Base-by-base conservation (phyloP, 2,329 filamentous ascomycete genomes). In the Colletotrichum horii region DNA sequence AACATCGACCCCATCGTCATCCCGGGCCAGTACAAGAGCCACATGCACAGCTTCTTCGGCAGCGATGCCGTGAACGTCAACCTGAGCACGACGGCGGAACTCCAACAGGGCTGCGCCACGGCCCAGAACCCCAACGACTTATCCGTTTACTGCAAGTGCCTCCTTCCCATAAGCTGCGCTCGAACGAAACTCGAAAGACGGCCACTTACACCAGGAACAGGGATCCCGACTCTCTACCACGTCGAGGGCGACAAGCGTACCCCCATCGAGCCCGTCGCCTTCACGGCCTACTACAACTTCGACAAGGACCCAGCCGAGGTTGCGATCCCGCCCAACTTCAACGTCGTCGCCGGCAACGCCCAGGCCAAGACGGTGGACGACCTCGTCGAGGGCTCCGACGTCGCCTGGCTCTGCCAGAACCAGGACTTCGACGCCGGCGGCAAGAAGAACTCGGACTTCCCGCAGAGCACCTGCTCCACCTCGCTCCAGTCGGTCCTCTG, bases 81-180 rank as follows among this genome's bases (percentile, higher is more conserved):
- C 69, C 81, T 81, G n/a, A 81, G 76, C 24, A 80, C 80, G 8
- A 11, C 71, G 72, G 74, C 82, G 87, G 22, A 83, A 26, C 65
- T 61, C 56, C 84, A 85, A 62, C 76, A 79, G 11, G 85, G 86
- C 6, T 88, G 86, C 79, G 83, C 85, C 6, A 84, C 82, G 11
- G 85, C 82, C 3, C 80, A 86, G 70, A 87, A 88, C 79, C 83
- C 85, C 12, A 88, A 88, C 75, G 86, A 87, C 66, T 77, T 87
- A 4, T 86, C 84, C 1, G 79, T 83, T 9, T 88, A 88, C 80
- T 88, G 85, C 81, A 77, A 66, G 82, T 69, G 19, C 4, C 26
- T 43, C 8, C 16, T 32, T 48, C 15, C 43, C 22, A 9, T 19
- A 15, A 30, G 8, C 34, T 52, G n/a, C 2, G 22, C n/a, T 62